A percentile compares a stretch with the other conserved stretches of the same genome.
Conservation (phyloP, 2,329 filamentous ascomycete species). For the Stemphylium lycopersici region DNA sequence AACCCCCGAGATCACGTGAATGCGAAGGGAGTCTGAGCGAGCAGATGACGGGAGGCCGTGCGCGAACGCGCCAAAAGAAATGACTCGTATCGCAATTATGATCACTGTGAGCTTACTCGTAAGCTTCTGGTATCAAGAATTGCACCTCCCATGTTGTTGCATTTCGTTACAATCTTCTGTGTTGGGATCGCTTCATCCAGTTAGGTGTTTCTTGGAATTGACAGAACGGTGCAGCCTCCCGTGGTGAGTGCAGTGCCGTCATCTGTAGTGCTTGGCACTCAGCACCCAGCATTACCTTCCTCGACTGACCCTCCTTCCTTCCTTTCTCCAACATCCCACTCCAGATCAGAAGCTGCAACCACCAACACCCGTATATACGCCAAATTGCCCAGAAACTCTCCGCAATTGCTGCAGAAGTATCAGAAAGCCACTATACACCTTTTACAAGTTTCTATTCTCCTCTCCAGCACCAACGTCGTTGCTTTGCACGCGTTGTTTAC, state of each 20-base stretch:
- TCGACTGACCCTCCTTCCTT: conserved; percentile 16
- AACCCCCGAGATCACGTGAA: conserved; percentile 13
- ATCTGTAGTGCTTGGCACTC: background rate
- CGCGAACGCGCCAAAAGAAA: background rate
- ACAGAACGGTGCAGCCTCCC: too few relatives aligned
- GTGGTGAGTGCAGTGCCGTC: too few relatives aligned
- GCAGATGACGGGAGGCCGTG: conserved; percentile 13
- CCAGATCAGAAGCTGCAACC: conserved; percentile 22
- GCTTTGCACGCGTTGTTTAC: conserved; percentile 33
- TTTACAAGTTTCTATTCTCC: background rate
- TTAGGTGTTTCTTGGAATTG: background rate
- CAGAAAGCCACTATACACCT: background rate
- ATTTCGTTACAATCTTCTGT: background rate
- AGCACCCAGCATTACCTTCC: background rate
- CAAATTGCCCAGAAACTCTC: conserved; percentile 7
- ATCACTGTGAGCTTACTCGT: conserved; percentile 1
- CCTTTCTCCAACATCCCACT: conserved; percentile 21
- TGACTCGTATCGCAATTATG: conserved; percentile 4
- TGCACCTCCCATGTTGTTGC: background rate
- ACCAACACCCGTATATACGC: conserved; percentile 11
- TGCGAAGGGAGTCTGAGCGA: background rate
- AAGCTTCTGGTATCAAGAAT: background rate
- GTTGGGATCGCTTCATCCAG: background rate
- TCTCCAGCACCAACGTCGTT: background rate
- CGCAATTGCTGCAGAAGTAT: conserved; percentile 2